These are phyloP conservation scores for Lentinula raphanica DNA, from an alignment of 768 basidiomycete genomes.

Conservation along the genomic window DNA sequence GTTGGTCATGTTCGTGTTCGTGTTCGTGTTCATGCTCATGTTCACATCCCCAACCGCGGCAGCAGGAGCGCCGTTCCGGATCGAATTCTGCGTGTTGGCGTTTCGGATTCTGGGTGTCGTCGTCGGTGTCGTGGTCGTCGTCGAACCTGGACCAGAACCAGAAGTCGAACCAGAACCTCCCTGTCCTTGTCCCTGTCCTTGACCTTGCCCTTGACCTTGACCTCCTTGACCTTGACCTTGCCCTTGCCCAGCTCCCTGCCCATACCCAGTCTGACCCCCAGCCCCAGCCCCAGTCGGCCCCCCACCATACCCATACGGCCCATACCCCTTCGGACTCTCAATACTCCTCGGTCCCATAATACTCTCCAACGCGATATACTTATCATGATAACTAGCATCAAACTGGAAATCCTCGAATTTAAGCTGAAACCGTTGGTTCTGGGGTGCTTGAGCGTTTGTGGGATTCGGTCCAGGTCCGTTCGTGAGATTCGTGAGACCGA, in stretches of 20 bases:
- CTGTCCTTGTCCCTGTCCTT: no score
- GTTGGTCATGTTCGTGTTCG: no score
- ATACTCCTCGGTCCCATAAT: constrained; percentile 46
- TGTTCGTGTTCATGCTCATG: no score
- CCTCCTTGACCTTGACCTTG: no score
- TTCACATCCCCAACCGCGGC: constrained; percentile 24
- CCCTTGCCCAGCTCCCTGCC: no score
- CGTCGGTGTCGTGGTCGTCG: constrained; percentile 10
- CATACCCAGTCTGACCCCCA: no score
- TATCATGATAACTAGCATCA: constrained; percentile 68
- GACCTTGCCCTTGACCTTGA: no score
- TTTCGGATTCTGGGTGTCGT: constrained; percentile 24
- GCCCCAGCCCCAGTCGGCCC: constrained; percentile 24
- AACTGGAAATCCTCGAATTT: constrained; percentile 75
- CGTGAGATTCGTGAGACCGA: no score
- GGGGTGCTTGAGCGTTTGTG: background rate
- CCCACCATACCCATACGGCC: no score
- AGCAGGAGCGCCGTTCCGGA: constrained; percentile 23
- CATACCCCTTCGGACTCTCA: constrained; percentile 34
- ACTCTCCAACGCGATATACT: constrained; percentile 62
- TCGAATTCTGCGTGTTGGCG: constrained; percentile 5
- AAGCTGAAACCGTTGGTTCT: constrained; percentile 26
- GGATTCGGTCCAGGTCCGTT: background rate
- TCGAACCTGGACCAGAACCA: background rate
- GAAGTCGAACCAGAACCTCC: no score